Base-by-base conservation (phyloP, 805 yeast genomes). In the Metschnikowia shivogae region DNA sequence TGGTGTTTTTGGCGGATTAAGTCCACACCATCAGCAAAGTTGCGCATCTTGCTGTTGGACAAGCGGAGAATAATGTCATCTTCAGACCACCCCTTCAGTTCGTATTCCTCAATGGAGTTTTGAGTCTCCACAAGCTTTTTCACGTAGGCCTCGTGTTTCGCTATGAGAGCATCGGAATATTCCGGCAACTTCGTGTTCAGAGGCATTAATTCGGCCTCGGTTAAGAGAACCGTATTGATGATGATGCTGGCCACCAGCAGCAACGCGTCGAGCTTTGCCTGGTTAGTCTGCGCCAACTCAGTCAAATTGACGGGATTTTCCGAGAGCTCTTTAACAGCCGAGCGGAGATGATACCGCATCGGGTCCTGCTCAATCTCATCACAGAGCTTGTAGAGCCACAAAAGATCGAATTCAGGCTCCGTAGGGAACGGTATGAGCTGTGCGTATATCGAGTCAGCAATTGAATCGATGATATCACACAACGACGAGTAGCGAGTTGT, bases 321-420 rank as follows among this genome's bases (percentile, higher is more conserved):
- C 13, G 65, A 60, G 22, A 72, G 54, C 9, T 53, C 53, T 46
- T 72, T 72, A 12, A 66, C 60, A 6, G 56, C 44, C 1, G 74
- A 60, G 32, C 82, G 59, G 26, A 77, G 62, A 46, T 78, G 82
- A 51, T 71, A 78, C 43, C 65, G 63, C 13, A 74, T 61, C 2
- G 82, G 82, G 47, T 77, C 67, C 3, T 46, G 47, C 47, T 76
- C 78, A 19, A 78, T 76, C 34, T 69, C 67, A 34, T 62, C 63
- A 54, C 81, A 77, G 13, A 76, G 45, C 10, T 60, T 58, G 31
- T 64, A 65, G 5, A 76, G 48, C 65, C 73, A 63, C 3, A 50
- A 45, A 26, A 68, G 49, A 19, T 69, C 66, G 32, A 52, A 62
- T 4, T 20, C 14, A 19, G 41, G 45, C 11, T 42, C 46, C 27